A percentile compares a stretch with the other conserved stretches of the same genome.
These are phyloP conservation scores for Populus nigra DNA, from an alignment of 345 rosid species.

Conservation along the genomic window DNA sequence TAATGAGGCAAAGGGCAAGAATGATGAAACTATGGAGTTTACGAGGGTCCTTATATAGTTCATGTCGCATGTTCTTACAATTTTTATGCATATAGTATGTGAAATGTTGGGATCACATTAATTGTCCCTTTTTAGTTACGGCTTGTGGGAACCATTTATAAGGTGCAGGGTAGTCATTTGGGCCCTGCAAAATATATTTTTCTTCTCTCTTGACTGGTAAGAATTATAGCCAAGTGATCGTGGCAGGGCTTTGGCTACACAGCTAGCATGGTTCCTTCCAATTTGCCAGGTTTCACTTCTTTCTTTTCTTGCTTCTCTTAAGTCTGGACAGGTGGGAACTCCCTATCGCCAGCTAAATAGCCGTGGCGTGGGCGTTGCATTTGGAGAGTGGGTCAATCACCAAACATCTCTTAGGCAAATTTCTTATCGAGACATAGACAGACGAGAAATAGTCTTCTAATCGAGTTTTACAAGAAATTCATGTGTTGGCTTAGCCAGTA, in stretches of 20 bases:
- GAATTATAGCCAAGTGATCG: neutral
- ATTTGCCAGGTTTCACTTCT: neutral
- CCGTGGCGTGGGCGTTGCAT: neutral
- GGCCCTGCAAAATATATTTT: neutral
- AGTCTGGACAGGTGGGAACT: neutral
- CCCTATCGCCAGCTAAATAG: neutral
- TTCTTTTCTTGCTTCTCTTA: neutral
- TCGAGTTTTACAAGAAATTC: neutral
- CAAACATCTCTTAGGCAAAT: neutral
- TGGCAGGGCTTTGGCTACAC: neutral
- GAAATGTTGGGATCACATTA: neutral
- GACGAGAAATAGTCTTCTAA: neutral
- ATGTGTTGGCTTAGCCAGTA: neutral
- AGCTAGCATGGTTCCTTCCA: neutral
- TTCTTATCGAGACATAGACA: neutral
- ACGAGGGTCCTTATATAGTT: neutral
- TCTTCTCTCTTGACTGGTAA: neutral
- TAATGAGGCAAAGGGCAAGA: neutral
- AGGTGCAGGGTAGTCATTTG: neutral
- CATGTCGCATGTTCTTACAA: neutral
- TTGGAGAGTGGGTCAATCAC: neutral
- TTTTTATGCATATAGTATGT: neutral
- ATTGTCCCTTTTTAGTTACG: neutral
- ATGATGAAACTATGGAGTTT: neutral
- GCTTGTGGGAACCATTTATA: slow-evolving; percentile 3